A percentile compares a stretch with the other conserved stretches of the same genome.
Evolutionary conservation across 1,284 basidiomycete genomes (phyloP).

Genomic region (Ustilago crameri): DNA sequence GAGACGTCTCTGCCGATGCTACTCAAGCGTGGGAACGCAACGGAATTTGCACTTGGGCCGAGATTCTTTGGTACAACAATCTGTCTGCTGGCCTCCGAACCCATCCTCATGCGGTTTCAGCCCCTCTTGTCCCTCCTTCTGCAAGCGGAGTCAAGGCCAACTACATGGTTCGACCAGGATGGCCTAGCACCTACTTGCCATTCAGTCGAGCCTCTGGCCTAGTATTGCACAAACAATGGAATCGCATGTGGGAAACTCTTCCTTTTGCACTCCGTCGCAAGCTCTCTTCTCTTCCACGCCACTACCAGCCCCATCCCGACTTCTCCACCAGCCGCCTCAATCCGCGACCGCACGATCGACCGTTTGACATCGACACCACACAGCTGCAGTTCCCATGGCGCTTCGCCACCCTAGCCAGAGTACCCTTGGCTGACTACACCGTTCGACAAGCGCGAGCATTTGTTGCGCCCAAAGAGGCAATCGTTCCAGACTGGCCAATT

Average conservation of each 20-base stretch:
- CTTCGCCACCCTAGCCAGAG: neutral
- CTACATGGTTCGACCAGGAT: slow-evolving; percentile 6
- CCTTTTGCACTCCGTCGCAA: slow-evolving; percentile 3
- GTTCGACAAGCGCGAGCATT: too few species aligned
- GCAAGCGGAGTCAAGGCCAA: slow-evolving; percentile 9
- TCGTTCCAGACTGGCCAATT: too few species aligned
- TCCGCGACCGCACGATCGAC: slow-evolving; percentile 3
- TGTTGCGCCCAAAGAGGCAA: too few species aligned
- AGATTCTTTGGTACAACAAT: slow-evolving; percentile 10
- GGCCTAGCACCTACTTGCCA: slow-evolving; percentile 1
- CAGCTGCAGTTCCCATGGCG: slow-evolving; percentile 7
- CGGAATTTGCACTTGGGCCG: slow-evolving; percentile 8
- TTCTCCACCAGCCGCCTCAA: slow-evolving; percentile 8
- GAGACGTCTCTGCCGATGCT: slow-evolving; percentile 1
- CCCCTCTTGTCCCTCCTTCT: slow-evolving; percentile 5
- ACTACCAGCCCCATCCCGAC: slow-evolving; percentile 11
- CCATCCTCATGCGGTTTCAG: slow-evolving; percentile 3
- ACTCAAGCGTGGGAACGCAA: slow-evolving; percentile 6
- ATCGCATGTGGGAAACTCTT: slow-evolving; percentile 7
- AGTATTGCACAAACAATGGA: slow-evolving; percentile 5
- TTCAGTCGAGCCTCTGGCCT: slow-evolving; percentile 7
- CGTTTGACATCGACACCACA: slow-evolving; percentile 2
- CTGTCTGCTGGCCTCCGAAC: neutral
- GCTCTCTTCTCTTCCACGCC: neutral
- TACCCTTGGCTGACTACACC: too few species aligned